Base-by-base conservation (phyloP, 495 filamentous ascomycete genomes). In the Penicillium atrosanguineum region DNA sequence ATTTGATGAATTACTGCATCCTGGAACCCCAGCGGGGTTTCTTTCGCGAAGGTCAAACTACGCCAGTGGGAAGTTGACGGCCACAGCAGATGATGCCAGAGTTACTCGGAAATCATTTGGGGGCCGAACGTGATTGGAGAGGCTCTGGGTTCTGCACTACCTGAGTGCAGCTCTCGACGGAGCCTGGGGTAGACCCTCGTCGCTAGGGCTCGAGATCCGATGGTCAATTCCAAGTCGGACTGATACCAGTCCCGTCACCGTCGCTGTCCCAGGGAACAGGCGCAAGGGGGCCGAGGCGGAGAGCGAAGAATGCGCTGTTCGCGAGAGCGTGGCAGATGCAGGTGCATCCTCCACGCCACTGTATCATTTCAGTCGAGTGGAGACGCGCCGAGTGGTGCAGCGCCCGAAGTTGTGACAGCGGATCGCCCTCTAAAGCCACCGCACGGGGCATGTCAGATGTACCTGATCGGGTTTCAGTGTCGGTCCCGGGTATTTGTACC, bases 261-360 rank as follows among this genome's bases (percentile, higher is more conserved):
- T 39, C 37, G 15, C 14, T 15, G 15, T 31, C 37, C 37, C 14
- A 39, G 1, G 23, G 23, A 5, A 23, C 7, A 28, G 20, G 44
- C 49, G 55, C 59, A 67, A 60, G 59, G 54, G 60, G 31, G 11
- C 31, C 1, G 11, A 34, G 31, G 45, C 42, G 29, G 26, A 57
- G 15, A 50, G 53, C 50, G 38, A 16, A 48, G 38, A 42, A 60
- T 68, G 68, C 60, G 71, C 59, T 69, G 71, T 67, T 65, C 69
- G 55, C 38, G 15, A 44, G 59, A 69, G 68, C 71, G 69, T 74
- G 69, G 71, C 67, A 69, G 62, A 65, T 74, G 69, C 68, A 68
- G 66, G 53, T 65, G 58, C 38, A 47, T 43, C 23, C 16, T 25
- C 52, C 52, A 59, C 21, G 43, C 52, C 53, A 61, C 50, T 55